Evolutionary conservation across 73 alveolate species (phyloP).

Genomic region (Breviolum minutum): DNA sequence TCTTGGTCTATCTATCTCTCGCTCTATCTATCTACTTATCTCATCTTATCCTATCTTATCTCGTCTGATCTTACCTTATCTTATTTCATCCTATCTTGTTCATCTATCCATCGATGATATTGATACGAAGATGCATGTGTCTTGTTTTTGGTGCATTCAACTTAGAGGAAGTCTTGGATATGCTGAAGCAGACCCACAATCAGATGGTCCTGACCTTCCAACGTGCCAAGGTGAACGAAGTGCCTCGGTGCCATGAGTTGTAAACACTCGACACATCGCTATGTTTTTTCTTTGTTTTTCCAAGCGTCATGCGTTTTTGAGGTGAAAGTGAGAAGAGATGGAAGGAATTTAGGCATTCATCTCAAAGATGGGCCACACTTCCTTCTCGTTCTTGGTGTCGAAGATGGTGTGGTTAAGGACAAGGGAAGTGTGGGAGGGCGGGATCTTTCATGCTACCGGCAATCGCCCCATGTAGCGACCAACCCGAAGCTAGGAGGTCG

Average conservation of each 20-base stretch:
- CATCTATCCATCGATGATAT: not conserved
- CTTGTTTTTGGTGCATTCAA: too few relatives aligned
- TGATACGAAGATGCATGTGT: not conserved
- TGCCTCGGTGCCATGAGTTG: not conserved
- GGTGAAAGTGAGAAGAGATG: constrained; percentile 57
- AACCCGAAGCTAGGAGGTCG: too few relatives aligned
- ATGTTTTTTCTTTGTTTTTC: not conserved
- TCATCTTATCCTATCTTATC: not conserved
- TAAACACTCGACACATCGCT: not conserved
- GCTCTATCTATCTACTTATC: too few relatives aligned
- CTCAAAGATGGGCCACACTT: constrained; percentile 89
- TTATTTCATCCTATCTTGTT: too few relatives aligned
- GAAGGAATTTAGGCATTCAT: constrained; percentile 57
- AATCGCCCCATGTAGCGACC: too few relatives aligned
- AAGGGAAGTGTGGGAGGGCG: not conserved
- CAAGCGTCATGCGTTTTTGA: not conserved
- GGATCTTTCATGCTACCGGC: not conserved
- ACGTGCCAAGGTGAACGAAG: constrained; percentile 38
- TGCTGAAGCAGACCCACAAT: constrained; percentile 54
- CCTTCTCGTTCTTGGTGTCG: constrained; percentile 67
- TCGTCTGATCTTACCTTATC: not conserved
- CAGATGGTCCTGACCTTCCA: constrained; percentile 94
- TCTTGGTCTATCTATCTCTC: too few relatives aligned
- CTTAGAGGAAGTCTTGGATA: constrained; percentile 63
- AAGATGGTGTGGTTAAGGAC: constrained; percentile 93